Base-by-base conservation (phyloP, 305 asterid species). In the Fraxinus ornus region DNA sequence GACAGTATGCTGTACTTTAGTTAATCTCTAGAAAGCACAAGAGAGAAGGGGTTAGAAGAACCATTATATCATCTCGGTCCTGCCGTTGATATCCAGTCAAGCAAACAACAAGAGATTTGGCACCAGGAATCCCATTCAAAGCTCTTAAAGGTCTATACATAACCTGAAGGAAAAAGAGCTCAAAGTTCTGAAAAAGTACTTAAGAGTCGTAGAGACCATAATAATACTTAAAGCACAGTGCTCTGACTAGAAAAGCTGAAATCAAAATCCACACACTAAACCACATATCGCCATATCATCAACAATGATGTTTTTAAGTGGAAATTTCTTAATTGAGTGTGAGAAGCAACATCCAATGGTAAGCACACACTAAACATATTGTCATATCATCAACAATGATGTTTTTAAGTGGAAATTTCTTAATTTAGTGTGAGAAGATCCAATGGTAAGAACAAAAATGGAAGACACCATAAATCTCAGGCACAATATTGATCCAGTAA, bases 31-130 rank as follows among this genome's bases (percentile, higher is more conserved):
- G 35, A 82, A 36, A 78, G 41, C 30, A 44, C 60, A 76, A 81
- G 68, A 78, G 8, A 74, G 41, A 76, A 78, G 80, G 24, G 71
- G 9, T 66, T 66, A 24, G 74, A 66, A 83, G 79, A 81, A 95
- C 98, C 99, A 91, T 95, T 24, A 95, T 92, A 85, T 95, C 94
- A 8, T 93, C 94, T 71, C 99, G 90, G 49, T 90, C 93, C 4
- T 89, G 93, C 73, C 93, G 84, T 21, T 79, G 93, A 75, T 95
- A 95, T 85, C 99, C 99, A 86, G 98, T 95, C 91, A 94, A 88
- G 92, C 99, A 94, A 75, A 92, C 82, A 74, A 89, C 57, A 85
- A 95, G 80, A 60, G 90, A 86, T 78, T 92, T 81, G 81, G 98
- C 97, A 71, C 94, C 97, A 4, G 95, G 91, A 87, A 95, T 94